phyloP scores from a whole-genome alignment of 306 rosid genomes.

The Citrullus colocynthis region DNA sequence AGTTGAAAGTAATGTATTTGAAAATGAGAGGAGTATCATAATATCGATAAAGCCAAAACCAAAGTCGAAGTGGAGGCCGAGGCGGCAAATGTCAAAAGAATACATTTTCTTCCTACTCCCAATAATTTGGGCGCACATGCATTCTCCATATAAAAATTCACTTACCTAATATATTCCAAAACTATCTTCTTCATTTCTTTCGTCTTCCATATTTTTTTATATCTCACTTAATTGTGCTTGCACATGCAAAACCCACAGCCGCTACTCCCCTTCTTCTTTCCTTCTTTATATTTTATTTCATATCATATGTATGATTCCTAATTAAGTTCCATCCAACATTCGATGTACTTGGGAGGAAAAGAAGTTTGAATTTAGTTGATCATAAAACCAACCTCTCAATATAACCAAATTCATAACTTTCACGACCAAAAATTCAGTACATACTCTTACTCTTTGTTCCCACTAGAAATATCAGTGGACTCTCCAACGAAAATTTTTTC shows the following conservation, averaged over 20 bases:
- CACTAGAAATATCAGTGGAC: no score
- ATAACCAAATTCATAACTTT: no score
- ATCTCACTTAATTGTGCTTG: background rate
- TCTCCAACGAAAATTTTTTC: no score
- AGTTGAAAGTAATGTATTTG: background rate
- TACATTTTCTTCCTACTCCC: background rate
- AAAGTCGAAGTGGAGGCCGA: background rate
- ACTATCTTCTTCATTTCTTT: background rate
- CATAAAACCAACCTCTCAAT: background rate
- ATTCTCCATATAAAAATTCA: background rate
- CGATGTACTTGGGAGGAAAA: background rate
- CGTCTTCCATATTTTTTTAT: background rate
- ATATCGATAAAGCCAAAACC: background rate
- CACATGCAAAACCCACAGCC: background rate
- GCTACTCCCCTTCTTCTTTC: background rate
- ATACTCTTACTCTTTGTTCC: no score
- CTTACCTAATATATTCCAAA: background rate
- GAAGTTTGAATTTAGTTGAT: background rate
- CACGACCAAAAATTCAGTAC: no score
- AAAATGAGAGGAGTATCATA: background rate
- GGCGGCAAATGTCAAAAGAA: background rate
- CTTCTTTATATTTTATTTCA: background rate
- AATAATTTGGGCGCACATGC: constrained; percentile 5
- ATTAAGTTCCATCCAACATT: background rate
- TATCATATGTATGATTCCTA: background rate